These are phyloP conservation scores for Fusarium brachygibbosum DNA, from an alignment of 2,329 filamentous ascomycete genomes.

Conservation along the genomic window DNA sequence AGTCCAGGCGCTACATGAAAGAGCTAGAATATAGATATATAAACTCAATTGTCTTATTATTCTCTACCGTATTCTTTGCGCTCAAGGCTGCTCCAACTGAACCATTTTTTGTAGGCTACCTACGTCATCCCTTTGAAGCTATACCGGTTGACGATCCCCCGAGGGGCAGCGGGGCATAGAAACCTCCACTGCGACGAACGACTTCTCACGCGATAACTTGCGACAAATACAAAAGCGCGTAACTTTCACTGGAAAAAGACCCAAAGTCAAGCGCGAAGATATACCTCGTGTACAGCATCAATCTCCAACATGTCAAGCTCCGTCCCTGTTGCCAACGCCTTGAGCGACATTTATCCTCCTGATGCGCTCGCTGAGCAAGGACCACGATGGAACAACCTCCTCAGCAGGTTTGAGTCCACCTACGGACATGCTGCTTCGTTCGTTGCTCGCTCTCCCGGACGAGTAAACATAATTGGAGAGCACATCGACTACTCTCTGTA, in stretches of 20 bases:
- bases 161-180: conserved; percentile 46
- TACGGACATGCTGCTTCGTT: conserved; percentile 83
- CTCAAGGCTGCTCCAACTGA: neutral
- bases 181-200: conserved; percentile 41
- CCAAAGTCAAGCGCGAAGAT: neutral
- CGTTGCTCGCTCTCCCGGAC: conserved; percentile 88
- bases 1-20: too few relatives aligned
- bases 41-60: neutral
- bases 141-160: conserved; percentile 24
- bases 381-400: conserved; percentile 80
- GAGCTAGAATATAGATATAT: neutral
- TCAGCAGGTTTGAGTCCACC: conserved; percentile 75
- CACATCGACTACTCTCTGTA: conserved; percentile 99
- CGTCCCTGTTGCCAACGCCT: conserved; percentile 80
- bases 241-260: neutral
- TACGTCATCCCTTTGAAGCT: conserved; percentile 40
- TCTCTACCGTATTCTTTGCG: neutral
- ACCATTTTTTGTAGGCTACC: neutral
- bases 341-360: conserved; percentile 86
- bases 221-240: conserved; percentile 25
- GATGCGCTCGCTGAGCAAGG: conserved; percentile 77
- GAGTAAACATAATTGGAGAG: conserved; percentile 98
- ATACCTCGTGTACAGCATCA: neutral
- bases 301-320: conserved; percentile 61
- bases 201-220: conserved; percentile 40